A percentile compares a stretch with the other conserved stretches of the same genome.
Evolutionary conservation across 2,329 filamentous ascomycete genomes (phyloP).

Genomic region (Pseudogymnoascus sp.): DNA sequence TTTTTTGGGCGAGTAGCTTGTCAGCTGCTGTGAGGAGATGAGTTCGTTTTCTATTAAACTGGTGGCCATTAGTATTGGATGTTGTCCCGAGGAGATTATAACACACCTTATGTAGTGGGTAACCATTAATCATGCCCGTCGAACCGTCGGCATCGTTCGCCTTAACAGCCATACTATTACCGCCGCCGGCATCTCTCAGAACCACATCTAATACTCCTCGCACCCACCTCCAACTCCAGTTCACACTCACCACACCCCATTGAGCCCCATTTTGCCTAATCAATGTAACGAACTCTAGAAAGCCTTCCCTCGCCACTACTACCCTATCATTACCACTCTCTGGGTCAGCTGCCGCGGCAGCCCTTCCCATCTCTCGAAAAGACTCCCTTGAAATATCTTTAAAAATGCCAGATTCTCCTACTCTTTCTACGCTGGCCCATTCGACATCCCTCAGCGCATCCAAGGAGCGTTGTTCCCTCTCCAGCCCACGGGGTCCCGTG

Average conservation of each 20-base stretch:
- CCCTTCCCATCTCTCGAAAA: slow-evolving; percentile 16
- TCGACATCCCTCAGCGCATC: slow-evolving; percentile 20
- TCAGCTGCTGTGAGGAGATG: slow-evolving; percentile 18
- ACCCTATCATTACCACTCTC: not conserved
- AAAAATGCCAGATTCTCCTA: slow-evolving; percentile 22
- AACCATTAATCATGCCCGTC: not conserved
- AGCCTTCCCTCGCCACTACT: not conserved
- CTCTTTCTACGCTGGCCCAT: slow-evolving; percentile 18
- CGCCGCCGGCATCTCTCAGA: not conserved
- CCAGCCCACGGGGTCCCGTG: not conserved
- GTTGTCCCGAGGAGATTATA: slow-evolving; percentile 13
- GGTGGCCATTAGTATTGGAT: slow-evolving; percentile 14
- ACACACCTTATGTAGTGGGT: not conserved
- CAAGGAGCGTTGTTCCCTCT: slow-evolving; percentile 17
- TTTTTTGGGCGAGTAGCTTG: slow-evolving; percentile 19
- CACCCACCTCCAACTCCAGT: slow-evolving; percentile 18
- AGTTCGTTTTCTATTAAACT: not conserved
- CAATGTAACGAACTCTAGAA: not conserved
- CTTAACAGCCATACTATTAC: not conserved
- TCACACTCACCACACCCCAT: slow-evolving; percentile 6
- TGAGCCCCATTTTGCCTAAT: not conserved
- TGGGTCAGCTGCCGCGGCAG: slow-evolving; percentile 12
- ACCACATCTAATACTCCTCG: slow-evolving; percentile 12
- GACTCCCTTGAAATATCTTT: slow-evolving; percentile 14
- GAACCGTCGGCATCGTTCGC: not conserved